A percentile compares a stretch with the other conserved stretches of the same genome.
These are phyloP conservation scores for Zygoascus tannicola DNA, from an alignment of 805 yeast genomes.

Conservation along the genomic window DNA sequence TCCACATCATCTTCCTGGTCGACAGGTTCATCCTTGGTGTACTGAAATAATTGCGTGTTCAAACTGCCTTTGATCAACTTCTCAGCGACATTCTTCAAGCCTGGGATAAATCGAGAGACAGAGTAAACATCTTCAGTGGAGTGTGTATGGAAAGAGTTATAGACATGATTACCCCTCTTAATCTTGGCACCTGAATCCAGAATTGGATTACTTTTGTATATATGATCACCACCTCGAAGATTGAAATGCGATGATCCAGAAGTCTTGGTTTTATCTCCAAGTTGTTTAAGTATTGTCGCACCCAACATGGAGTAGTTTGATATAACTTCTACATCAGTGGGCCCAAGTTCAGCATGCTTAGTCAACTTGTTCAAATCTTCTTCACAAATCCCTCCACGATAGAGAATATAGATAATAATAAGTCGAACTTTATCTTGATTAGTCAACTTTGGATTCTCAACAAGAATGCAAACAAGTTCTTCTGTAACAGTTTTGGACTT, in stretches of 20 bases:
- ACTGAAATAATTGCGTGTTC: conserved; percentile 58
- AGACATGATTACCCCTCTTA: neutral
- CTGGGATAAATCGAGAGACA: conserved; percentile 59
- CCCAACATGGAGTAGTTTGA: conserved; percentile 52
- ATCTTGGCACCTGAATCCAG: neutral
- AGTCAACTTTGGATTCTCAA: conserved; percentile 37
- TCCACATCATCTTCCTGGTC: conserved; percentile 25
- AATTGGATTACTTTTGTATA: neutral
- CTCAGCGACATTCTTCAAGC: conserved; percentile 49
- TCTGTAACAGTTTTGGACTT: conserved; percentile 49
- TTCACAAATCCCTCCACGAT: conserved; percentile 67
- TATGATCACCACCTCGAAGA: neutral
- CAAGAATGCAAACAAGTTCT: conserved; percentile 47
- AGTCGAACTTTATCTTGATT: conserved; percentile 65
- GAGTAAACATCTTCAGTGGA: conserved; percentile 24
- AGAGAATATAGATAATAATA: conserved; percentile 63
- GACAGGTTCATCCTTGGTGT: conserved; percentile 59
- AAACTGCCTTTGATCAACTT: conserved; percentile 40
- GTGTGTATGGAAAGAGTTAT: conserved; percentile 7
- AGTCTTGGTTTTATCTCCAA: conserved; percentile 22
- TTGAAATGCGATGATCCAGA: neutral
- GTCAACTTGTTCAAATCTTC: conserved; percentile 69
- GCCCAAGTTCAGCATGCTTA: conserved; percentile 39
- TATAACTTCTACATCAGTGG: conserved; percentile 43
- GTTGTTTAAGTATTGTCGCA: conserved; percentile 40